Conservation (phyloP, 495 filamentous ascomycete species). For the Lasiosphaeria miniovina region DNA sequence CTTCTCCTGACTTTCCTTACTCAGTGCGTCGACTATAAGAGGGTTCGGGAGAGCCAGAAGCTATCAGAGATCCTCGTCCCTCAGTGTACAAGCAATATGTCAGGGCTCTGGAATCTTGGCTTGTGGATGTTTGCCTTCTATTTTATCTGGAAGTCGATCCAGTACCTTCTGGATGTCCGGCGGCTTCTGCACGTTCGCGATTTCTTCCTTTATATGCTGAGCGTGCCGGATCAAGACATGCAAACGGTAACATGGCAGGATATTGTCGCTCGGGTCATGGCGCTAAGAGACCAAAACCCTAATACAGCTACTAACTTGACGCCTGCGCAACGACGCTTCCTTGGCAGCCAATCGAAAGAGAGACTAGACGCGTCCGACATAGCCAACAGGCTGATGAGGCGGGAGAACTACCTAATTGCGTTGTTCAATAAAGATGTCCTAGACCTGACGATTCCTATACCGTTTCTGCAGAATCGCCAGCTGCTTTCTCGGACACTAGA, state of each 20-base stretch:
- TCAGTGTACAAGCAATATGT: slow-evolving; percentile 85
- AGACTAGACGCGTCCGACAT: slow-evolving; percentile 96
- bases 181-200: slow-evolving; percentile 76
- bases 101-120: slow-evolving; percentile 68
- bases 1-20: slow-evolving; percentile 80
- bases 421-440: slow-evolving; percentile 94
- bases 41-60: slow-evolving; percentile 69
- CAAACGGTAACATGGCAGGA: slow-evolving; percentile 97
- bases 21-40: slow-evolving; percentile 80
- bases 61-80: slow-evolving; percentile 75
- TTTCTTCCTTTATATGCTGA: slow-evolving; percentile 83
- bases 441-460: slow-evolving; percentile 79
- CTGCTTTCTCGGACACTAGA: slow-evolving; percentile 77
- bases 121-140: slow-evolving; percentile 88
- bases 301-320: slow-evolving; percentile 66
- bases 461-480: slow-evolving; percentile 74
- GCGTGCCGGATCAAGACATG: slow-evolving; percentile 86
- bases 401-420: slow-evolving; percentile 94
- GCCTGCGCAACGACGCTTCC: slow-evolving; percentile 55
- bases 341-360: slow-evolving; percentile 87
- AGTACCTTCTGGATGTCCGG: slow-evolving; percentile 70
- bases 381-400: slow-evolving; percentile 93
- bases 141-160: slow-evolving; percentile 76
- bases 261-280: slow-evolving; percentile 84
- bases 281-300: slow-evolving; percentile 80